Evolutionary conservation across 148 eudicot species (phyloP), one percentile per base, ranked within the genome.

Genomic region (Amaranthus palmeri): DNA sequence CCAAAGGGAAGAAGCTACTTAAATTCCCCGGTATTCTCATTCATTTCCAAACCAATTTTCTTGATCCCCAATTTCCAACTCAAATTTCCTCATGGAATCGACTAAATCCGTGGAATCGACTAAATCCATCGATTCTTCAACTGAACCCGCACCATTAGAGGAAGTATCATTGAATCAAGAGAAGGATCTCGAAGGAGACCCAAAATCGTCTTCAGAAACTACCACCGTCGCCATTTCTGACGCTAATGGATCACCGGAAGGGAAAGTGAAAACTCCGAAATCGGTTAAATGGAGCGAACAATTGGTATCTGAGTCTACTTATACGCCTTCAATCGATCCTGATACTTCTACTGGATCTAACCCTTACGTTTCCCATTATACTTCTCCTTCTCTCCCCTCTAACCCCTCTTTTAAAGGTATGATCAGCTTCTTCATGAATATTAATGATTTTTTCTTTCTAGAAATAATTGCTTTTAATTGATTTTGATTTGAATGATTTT

Each of bases 201-300:
- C 53, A 8, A 50, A 67, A 59, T 25, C 8, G 7, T 49, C 72
- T 6, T 50, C 77, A 52, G 77, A 58, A 65, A 65, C 46, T 25
- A 9, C 60, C 52, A 49, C 10, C 41, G 8, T 17, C 44, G 56
- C 36, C 43, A 7, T 62, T 17, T 44, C 5, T 15, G 52, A 14
- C 52, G 72, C 36, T 25, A 25, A 25, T 25, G 36, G 65, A 64
- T 65, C 70, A 10, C 68, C 82, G 51, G 64, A 68, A 5, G 25
- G 46, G 4, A 68, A 42, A 42, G 3, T 18, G 45, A 81, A 78
- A 69, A n/a, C 80, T 25, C 77, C 78, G 74, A 86, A 80, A 71
- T 83, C 89, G 66, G 89, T 86, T 72, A 50, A 81, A 42, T 86
- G 89, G 89, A 83, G 87, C 72, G 84, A 83, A 69, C 82, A 86